These are phyloP conservation scores for Teratosphaeria nubilosa DNA, from an alignment of 2,329 filamentous ascomycete genomes.

Conservation along the genomic window DNA sequence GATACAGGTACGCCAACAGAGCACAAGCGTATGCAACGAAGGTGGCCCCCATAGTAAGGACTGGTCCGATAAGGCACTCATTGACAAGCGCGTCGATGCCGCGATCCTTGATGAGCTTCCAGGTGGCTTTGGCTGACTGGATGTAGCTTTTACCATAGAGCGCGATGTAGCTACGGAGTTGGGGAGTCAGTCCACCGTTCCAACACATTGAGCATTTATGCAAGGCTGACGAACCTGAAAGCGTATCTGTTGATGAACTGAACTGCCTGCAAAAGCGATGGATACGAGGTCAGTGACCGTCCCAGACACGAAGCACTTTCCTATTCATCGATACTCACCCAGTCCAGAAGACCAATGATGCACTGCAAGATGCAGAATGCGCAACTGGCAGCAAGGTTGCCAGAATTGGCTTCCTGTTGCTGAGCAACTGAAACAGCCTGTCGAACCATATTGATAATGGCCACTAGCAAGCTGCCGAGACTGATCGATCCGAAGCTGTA, in stretches of 20 bases:
- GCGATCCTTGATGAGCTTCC: constrained; percentile 60
- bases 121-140: constrained; percentile 77
- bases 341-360: constrained; percentile 67
- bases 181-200: background rate
- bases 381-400: constrained; percentile 57
- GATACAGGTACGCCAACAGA: constrained; percentile 76
- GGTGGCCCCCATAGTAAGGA: constrained; percentile 49
- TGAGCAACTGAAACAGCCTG: constrained; percentile 74
- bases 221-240: constrained; percentile 27
- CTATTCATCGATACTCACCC: constrained; percentile 37
- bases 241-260: constrained; percentile 68
- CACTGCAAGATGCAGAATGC: constrained; percentile 69
- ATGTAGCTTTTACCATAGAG: constrained; percentile 87
- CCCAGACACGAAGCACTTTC: no score
- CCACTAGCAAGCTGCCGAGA: constrained; percentile 74
- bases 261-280: constrained; percentile 34
- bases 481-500: constrained; percentile 90
- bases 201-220: background rate
- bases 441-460: constrained; percentile 74
- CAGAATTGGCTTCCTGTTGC: constrained; percentile 52
- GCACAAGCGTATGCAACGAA: constrained; percentile 78
- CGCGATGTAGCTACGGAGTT: constrained; percentile 57
- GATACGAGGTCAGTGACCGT: no score
- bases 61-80: constrained; percentile 62
- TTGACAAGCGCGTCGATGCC: constrained; percentile 86